These are phyloP conservation scores for Mitragyna speciosa DNA, from an alignment of 257 asterid species.

Conservation along the genomic window DNA sequence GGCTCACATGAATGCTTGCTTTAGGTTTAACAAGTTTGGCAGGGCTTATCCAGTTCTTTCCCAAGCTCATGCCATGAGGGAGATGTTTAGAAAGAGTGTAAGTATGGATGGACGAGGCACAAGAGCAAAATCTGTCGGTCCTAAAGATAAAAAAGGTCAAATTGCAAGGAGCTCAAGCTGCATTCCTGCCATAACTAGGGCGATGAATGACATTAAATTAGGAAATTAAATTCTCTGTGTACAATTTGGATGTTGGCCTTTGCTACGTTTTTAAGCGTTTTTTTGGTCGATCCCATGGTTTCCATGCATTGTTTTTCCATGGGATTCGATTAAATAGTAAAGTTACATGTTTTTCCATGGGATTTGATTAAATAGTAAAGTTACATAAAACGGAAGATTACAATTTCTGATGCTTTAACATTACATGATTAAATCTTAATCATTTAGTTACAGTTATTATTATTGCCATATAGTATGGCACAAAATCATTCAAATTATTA, in stretches of 20 bases:
- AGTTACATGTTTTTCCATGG: no score
- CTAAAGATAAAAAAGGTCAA: constrained; percentile 22
- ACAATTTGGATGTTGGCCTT: constrained; percentile 1
- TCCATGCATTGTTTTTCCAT: neutral
- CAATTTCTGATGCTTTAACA: no score
- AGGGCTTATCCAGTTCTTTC: constrained; percentile 78
- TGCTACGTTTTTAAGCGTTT: neutral
- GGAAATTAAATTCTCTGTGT: neutral
- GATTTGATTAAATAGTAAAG: no score
- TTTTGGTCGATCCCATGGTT: neutral
- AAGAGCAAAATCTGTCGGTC: constrained; percentile 26
- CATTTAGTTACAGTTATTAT: no score
- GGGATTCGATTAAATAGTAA: neutral
- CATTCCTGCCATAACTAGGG: constrained; percentile 44
- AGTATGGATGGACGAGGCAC: constrained; percentile 11
- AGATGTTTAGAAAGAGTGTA: constrained; percentile 52
- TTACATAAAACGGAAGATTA: no score
- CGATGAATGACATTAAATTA: constrained; percentile 27
- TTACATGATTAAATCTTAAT: no score
- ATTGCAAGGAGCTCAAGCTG: constrained; percentile 44
- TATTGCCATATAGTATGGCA: no score
- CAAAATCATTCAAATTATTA: no score
- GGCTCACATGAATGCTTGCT: constrained; percentile 75
- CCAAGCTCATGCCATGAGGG: constrained; percentile 89
- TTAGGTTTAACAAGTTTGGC: constrained; percentile 62